Base-by-base conservation (phyloP, 495 filamentous ascomycete species). In the Viridothelium virens region DNA sequence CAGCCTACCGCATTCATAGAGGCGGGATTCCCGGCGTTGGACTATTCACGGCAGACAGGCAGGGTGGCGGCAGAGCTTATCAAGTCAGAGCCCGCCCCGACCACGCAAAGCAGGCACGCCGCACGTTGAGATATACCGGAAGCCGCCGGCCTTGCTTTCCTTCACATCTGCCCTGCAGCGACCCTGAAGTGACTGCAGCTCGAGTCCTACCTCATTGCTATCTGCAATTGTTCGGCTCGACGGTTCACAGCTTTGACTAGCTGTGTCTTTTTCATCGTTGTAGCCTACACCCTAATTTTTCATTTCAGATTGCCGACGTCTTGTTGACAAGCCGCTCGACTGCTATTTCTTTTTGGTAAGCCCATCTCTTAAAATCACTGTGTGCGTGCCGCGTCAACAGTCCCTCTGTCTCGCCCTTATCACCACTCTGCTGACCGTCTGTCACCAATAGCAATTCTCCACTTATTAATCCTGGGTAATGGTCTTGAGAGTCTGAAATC, bases 201-300 rank as follows among this genome's bases (percentile, higher is more conserved):
- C 66, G 73, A 71, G 61, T 39, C 14, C 37, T 63, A n/a, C 34
- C 36, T 59, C 31, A 59, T 36, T 59, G 18, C 53, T 33, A 59
- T 31, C 53, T 33, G 18, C 31, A 36, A 36, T 36, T 56, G 6
- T 61, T 56, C 41, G 38, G 41, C 44, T 63, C 61, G 68, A 68
- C 71, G 47, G 70, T 71, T 59, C 74, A 66, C 71, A 66, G 71
- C 73, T 76, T 77, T 77, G 50, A 72, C 65, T 76, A 77, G 75
- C 73, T 77, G 74, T 74, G 72, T 59, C 36, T 59, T 47, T 53
- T 47, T 14, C 63, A 44, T 64, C 64, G 53, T 63, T 46, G 50
- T 25, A 11, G 4, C 69, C 66, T 67, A 50, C 63, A 34, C 61
- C 70, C 70, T 72, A 70, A 63, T 62, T 59, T 59, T 59, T 31